Conservation (phyloP, 2,329 filamentous ascomycete genomes). For the Graphilbum fragrans region DNA sequence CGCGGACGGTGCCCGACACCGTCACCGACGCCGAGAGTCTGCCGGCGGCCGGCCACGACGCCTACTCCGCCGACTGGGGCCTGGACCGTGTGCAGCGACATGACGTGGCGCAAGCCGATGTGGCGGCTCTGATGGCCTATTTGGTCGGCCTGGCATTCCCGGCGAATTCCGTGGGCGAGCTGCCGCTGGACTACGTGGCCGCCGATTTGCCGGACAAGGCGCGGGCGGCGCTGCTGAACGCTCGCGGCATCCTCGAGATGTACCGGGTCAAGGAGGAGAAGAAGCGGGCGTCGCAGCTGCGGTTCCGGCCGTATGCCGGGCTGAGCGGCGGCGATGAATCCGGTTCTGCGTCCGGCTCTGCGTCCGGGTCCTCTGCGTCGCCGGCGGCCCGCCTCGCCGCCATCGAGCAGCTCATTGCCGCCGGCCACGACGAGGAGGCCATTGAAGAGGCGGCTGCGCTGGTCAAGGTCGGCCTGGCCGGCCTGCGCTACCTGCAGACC, state of each 20-base stretch:
- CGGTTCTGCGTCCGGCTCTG: constrained; percentile 27
- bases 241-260: constrained; percentile 83
- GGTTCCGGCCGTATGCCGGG: constrained; percentile 63
- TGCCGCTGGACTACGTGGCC: constrained; percentile 73
- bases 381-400: constrained; percentile 53
- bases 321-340: constrained; percentile 41
- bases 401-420: constrained; percentile 57
- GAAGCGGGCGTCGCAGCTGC: constrained; percentile 64
- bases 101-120: constrained; percentile 87
- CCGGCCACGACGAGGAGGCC: constrained; percentile 57
- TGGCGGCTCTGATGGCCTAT: constrained; percentile 93
- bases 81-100: constrained; percentile 71
- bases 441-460: constrained; percentile 68
- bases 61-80: constrained; percentile 82
- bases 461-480: constrained; percentile 65
- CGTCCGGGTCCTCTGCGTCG: neutral
- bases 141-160: constrained; percentile 80
- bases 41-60: constrained; percentile 69
- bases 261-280: constrained; percentile 85
- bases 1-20: constrained; percentile 25
- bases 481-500: constrained; percentile 86
- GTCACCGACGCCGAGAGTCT: neutral
- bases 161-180: constrained; percentile 88
- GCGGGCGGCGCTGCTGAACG: constrained; percentile 72
- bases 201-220: constrained; percentile 67